Base-by-base conservation (phyloP, 345 rosid species). In the Luvunga scandens region DNA sequence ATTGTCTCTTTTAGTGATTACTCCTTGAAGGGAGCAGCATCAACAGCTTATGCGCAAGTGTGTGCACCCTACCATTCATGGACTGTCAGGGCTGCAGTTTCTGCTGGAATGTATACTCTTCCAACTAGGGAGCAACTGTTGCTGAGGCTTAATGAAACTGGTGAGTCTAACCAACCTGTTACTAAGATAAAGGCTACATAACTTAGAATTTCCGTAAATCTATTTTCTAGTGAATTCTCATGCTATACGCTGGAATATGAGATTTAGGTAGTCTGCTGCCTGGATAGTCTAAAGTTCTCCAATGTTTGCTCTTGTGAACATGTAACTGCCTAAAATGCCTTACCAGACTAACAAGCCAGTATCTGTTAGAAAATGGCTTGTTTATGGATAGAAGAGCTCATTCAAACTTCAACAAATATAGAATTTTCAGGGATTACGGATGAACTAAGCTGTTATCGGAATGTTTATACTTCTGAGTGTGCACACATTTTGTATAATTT, bases 91-190 rank as follows among this genome's bases (percentile, higher is more conserved):
- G 87, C 97, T 13, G 98, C 98, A 1, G 99, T 92, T 81, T 94
- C 88, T 75, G 97, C 99, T 2, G 99, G 97, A 71, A 95, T 95
- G 98, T 92, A 90, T 76, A 84, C 99, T 60, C 94, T 95, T 68
- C 99, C 99, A 36, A 76, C 92, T 0, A 87, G 94, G 80, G 95
- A 90, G 22, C 95, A 89, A 50, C 98, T 93, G 71, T 66, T 95
- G 85, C 72, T 80, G 76, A 93, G 85, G 80, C 98, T 93, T 72
- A 81, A 87, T 42, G 99, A 96, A 89, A 90, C 97, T 25, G 93
- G 95, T 89, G 65, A 84, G 86, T 75, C 68, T 33, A 48, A 27
- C 71, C 36, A 7, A 62, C 45, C 16, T 31, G 42, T 7, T 21
- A 34, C 53, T 59, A 2, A 9, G 50, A 4, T 31, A 36, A 28